phyloP scores from a whole-genome alignment of 208 protist genomes.

The Crithidia sp. region DNA sequence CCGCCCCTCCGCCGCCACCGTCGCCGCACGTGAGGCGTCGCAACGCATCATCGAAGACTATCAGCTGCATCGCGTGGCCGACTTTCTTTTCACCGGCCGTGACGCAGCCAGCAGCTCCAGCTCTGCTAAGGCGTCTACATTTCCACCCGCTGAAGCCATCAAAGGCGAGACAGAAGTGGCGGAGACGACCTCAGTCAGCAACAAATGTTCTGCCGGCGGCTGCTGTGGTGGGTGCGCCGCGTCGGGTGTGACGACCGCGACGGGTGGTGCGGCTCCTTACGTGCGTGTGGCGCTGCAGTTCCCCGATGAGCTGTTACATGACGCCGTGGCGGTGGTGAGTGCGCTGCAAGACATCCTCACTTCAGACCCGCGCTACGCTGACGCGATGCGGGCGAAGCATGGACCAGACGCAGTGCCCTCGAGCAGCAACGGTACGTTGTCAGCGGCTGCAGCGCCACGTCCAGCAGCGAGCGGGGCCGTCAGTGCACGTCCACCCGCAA shows the following conservation, averaged over 20 bases:
- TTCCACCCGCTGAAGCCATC: background rate
- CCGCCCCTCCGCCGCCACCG: background rate
- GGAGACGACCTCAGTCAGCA: background rate
- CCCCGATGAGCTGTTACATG: constrained; percentile 83
- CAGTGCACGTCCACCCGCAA: constrained; percentile 1
- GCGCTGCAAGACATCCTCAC: constrained; percentile 51
- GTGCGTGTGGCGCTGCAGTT: constrained; percentile 87
- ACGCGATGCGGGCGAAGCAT: constrained; percentile 12
- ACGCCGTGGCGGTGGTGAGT: constrained; percentile 64
- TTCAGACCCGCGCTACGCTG: constrained; percentile 37
- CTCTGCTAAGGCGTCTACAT: no score
- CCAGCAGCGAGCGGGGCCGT: constrained; percentile 1
- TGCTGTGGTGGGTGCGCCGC: background rate
- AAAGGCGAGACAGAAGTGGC: background rate
- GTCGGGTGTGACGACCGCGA: background rate
- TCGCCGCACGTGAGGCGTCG: background rate
- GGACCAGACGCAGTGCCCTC: background rate
- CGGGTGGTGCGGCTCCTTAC: background rate
- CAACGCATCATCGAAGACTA: constrained; percentile 26
- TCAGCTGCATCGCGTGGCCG: constrained; percentile 31
- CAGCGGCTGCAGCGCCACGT: background rate
- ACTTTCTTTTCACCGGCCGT: constrained; percentile 29
- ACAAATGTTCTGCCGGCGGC: background rate
- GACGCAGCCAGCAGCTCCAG: background rate
- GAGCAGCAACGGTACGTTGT: background rate